Base-by-base conservation (phyloP, 768 basidiomycete species). In the Trametopsis cervina region DNA sequence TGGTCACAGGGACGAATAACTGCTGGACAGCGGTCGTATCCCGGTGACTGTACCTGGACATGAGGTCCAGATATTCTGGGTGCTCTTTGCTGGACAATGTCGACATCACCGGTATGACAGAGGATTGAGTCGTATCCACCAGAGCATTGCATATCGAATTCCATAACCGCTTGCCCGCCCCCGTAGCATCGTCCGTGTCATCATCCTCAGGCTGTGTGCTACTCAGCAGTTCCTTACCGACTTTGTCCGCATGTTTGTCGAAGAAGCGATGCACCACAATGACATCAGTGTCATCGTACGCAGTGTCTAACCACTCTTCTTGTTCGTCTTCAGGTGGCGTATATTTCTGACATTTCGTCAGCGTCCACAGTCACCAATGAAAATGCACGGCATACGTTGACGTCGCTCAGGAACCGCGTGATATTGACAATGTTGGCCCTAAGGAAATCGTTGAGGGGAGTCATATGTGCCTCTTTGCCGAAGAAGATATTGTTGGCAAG, bases 401-500 rank as follows among this genome's bases (percentile, higher is more conserved):
- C 69, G 54, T 86, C 83, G 47, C 78, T 87, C 47, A 93, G 65
- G 67, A 85, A 92, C 33, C 80, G 73, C 2, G 86, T 88, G 23
- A 93, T 79, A 36, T 75, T 79, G 26, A 78, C 69, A 44, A 89
- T 85, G 44, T 89, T 85, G 9, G 69, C 74, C 49, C 72, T 70
- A 23, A 90, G 66, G 66, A 92, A 92, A 11, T 75, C 71, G 61
- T 94, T 94, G 49, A 94, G 63, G 26, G 77, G 71, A 23, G 79
- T 79, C 88, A 93, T 91, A 57, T 90, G 83, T 3, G 81, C 77
- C 57, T 95, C 92, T 63, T 93, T 93, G 10, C 87, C 89, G 56
- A 95, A 95, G 59, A 89, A 81, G 42, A 94, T 85, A 56, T 96
- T 95, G 67, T 96, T 97, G 17, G 92, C 92, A 24, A 96, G 67